These are phyloP conservation scores for Spizellomyces sp. DNA, from an alignment of 192 early-diverging fungal species.

Conservation along the genomic window DNA sequence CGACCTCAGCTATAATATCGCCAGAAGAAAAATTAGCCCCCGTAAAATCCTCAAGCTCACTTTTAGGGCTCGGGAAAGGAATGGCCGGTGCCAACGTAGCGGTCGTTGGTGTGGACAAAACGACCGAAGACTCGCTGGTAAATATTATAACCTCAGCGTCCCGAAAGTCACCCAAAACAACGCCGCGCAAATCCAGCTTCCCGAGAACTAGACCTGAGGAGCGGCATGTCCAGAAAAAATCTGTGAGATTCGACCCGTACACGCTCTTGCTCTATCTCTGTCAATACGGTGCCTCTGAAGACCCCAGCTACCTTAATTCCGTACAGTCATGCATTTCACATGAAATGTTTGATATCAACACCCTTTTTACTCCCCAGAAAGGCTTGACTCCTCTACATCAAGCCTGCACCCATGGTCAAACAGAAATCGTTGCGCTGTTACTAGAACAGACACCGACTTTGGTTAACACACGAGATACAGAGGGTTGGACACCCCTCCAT, in stretches of 20 bases:
- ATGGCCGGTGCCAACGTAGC: no score
- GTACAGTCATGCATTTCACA: constrained; percentile 1
- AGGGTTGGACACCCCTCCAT: constrained; percentile 72
- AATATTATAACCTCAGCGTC: no score
- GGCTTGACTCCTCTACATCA: constrained; percentile 53
- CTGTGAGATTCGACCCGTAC: constrained; percentile 39
- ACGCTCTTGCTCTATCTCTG: constrained; percentile 47
- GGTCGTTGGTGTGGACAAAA: no score
- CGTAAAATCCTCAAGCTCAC: no score
- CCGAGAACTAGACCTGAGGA: constrained; percentile 4
- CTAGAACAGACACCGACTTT: constrained; percentile 23
- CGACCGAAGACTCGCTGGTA: no score
- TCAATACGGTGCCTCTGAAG: constrained; percentile 28
- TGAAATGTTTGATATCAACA: constrained; percentile 25
- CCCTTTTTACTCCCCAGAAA: constrained; percentile 44
- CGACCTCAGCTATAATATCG: neutral
- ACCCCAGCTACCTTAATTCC: constrained; percentile 19
- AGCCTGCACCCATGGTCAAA: constrained; percentile 58
- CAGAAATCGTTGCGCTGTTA: constrained; percentile 38
- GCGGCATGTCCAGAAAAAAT: constrained; percentile 18
- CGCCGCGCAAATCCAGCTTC: constrained; percentile 16
- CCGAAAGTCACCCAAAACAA: no score
- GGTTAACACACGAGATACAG: constrained; percentile 49
- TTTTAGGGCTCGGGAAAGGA: no score
- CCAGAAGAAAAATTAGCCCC: neutral